A percentile compares a stretch with the other conserved stretches of the same genome.
Conservation (phyloP, 2,329 filamentous ascomycete species). For the Fusarium ramigenum region DNA sequence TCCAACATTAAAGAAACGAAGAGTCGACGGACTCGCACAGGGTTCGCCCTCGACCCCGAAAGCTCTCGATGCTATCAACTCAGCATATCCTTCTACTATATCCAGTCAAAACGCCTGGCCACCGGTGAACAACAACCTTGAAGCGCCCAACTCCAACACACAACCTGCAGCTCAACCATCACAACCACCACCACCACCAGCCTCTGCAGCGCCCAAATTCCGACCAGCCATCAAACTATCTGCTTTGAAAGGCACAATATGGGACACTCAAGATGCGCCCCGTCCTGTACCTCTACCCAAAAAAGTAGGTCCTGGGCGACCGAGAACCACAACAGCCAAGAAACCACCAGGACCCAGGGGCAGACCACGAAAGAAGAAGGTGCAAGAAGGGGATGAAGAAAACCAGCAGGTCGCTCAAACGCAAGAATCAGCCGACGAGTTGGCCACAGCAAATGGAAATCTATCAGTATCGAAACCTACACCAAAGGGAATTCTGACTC, state of each 20-base stretch:
- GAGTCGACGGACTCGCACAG: conserved; percentile 42
- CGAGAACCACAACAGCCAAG: conserved; percentile 32
- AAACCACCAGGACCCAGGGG: conserved; percentile 35
- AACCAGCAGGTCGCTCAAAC: neutral
- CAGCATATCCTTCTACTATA: conserved; percentile 45
- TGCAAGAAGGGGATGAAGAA: conserved; percentile 11
- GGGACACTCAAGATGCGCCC: conserved; percentile 46
- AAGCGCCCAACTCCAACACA: neutral
- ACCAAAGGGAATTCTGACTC: conserved; percentile 67
- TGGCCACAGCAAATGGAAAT: conserved; percentile 18
- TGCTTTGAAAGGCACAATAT: conserved; percentile 51
- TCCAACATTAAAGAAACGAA: conserved; percentile 45
- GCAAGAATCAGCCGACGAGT: conserved; percentile 25
- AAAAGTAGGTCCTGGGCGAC: conserved; percentile 35
- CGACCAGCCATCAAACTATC: conserved; percentile 51
- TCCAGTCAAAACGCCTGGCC: conserved; percentile 32
- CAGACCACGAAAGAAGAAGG: conserved; percentile 38
- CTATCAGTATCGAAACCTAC: conserved; percentile 34
- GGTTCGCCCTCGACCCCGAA: conserved; percentile 44
- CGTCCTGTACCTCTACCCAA: conserved; percentile 30
- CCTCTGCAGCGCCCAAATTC: conserved; percentile 27
- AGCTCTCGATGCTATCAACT: conserved; percentile 45
- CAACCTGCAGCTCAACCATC: conserved; percentile 13
- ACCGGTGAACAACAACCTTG: conserved; percentile 9
- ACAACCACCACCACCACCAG: conserved; percentile 9